Evolutionary conservation across 2,329 filamentous ascomycete species (phyloP), one percentile per base, ranked within the genome.

Genomic region (Penicillium digitatum): DNA sequence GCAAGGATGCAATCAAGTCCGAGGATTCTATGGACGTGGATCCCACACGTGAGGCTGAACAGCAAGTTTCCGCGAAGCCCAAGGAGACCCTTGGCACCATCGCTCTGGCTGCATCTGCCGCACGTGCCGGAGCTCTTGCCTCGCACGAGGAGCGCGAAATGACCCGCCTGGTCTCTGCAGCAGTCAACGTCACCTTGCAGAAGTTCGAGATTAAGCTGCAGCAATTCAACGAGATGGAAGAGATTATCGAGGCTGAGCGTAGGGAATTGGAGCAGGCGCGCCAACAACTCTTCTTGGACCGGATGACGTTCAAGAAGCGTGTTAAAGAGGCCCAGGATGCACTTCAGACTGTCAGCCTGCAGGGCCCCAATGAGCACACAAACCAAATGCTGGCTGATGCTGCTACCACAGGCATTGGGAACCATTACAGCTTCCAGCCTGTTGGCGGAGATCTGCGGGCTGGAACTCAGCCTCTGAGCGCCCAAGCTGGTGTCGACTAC

Each of bases 61-160:
- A 69, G 26, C 55, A 62, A 26, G 46, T 27, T 27, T 42, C 62
- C 16, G 54, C 78, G 66, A 58, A 80, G 57, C 73, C 29, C 76
- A 82, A 31, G 81, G 75, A 59, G 73, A 78, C 59, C 63, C 75
- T 67, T 59, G 85, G 90, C 7, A 92, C 87, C 29, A 87, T 96
- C 54, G 90, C 92, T 2, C 82, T 99, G 47, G 91, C 90, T 18
- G 84, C 92, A 9, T 88, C 93, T 59, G 92, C 92, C 12, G 91
- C 90, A 2, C 89, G 94, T 57, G 85, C 92, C 1, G 88, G 89
- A 8, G 94, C 88, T 3, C 85, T 99, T 32, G 92, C 93, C 27
- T 96, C 93, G 3, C 91, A 97, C 65, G 93, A 97, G 73, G 94
- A 99, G 74, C 89, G 95, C 55, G 91, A 96, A 74, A 94, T 97